Evolutionary conservation across 1,284 basidiomycete genomes (phyloP).

Genomic region (Caloboletus inedulis): DNA sequence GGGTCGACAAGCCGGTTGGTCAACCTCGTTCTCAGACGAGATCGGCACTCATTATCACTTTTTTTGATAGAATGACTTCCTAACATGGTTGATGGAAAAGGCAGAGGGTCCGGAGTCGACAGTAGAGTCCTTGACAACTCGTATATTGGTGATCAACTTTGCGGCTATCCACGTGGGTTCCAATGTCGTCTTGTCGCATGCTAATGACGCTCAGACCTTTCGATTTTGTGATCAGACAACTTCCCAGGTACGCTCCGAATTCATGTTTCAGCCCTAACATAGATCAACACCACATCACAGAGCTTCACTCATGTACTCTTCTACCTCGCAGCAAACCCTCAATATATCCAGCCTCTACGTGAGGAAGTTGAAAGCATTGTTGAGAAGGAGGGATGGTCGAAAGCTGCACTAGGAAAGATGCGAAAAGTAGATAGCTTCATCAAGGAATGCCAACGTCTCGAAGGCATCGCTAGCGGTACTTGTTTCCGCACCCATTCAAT

Average conservation of each 20-base stretch:
- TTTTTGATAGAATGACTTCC: background rate
- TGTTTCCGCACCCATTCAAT: background rate
- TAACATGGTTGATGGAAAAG: background rate
- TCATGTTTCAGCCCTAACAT: background rate
- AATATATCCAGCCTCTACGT: constrained; percentile 39
- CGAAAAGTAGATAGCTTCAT: constrained; percentile 46
- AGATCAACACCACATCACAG: constrained; percentile 9
- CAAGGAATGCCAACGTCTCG: constrained; percentile 39
- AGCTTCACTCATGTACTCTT: constrained; percentile 38
- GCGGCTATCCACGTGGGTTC: constrained; percentile 36
- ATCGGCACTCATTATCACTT: background rate
- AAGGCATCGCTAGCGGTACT: constrained; percentile 30
- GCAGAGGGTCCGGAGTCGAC: constrained; percentile 6
- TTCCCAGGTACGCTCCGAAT: constrained; percentile 12
- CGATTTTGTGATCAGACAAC: constrained; percentile 6
- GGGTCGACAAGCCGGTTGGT: background rate
- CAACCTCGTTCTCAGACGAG: background rate
- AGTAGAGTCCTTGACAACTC: constrained; percentile 28
- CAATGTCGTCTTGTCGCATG: background rate
- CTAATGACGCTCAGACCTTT: too few species aligned
- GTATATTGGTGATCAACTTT: constrained; percentile 38
- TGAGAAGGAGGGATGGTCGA: constrained; percentile 37
- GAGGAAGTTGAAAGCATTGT: constrained; percentile 39
- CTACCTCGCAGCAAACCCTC: constrained; percentile 37
- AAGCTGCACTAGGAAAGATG: constrained; percentile 39